A percentile compares a stretch with the other conserved stretches of the same genome.
Evolutionary conservation across 345 rosid species (phyloP).

Genomic region (Pseudoturritis turrita): DNA sequence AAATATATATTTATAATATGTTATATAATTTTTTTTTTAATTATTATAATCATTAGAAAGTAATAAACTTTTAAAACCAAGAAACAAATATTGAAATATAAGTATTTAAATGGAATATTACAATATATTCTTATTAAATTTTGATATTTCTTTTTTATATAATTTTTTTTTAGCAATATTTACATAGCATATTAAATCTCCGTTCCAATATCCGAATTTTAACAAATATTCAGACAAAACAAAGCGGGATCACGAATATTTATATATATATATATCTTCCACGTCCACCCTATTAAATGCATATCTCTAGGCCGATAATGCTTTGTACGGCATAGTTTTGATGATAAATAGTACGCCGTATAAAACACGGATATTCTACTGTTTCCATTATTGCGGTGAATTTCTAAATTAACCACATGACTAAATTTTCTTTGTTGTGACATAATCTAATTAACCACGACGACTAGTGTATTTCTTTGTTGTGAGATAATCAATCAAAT

Average conservation of each 20-base stretch:
- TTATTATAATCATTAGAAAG: too few relatives aligned
- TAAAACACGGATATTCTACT: not conserved
- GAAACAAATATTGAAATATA: too few relatives aligned
- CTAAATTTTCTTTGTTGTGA: not conserved
- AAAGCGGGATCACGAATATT: not conserved
- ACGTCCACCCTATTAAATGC: not conserved
- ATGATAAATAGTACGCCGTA: not conserved
- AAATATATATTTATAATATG: too few relatives aligned
- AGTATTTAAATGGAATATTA: too few relatives aligned
- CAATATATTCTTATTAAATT: too few relatives aligned
- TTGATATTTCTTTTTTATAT: too few relatives aligned
- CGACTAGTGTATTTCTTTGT: too few relatives aligned
- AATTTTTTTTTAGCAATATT: too few relatives aligned
- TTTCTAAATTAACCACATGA: not conserved
- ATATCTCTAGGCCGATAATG: not conserved
- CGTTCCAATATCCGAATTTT: not conserved
- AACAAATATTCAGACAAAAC: not conserved
- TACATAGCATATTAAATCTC: not conserved
- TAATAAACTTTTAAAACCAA: too few relatives aligned
- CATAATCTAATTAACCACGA: not conserved
- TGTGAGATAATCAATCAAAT: too few relatives aligned
- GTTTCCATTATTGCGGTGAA: slow-evolving; percentile 1
- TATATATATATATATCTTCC: too few relatives aligned
- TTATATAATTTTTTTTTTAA: too few relatives aligned
- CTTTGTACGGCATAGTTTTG: not conserved